Base-by-base conservation (phyloP, 768 basidiomycete genomes). In the Lactifluus rugatus region DNA sequence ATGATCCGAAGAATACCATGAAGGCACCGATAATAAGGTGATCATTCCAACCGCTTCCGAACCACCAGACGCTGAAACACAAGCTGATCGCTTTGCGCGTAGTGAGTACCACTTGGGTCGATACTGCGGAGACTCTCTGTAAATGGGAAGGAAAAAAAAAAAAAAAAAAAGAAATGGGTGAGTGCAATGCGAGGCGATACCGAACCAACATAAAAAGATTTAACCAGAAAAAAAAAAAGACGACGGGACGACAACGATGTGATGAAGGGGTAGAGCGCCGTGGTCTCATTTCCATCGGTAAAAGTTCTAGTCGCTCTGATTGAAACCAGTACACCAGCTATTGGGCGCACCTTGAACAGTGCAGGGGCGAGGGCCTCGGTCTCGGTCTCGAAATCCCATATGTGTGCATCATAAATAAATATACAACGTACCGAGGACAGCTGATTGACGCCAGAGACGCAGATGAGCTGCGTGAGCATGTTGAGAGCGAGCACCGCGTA, bases 21-120 rank as follows among this genome's bases (percentile, higher is more conserved):
- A 67, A 70, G 3, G 87, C 88, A 23, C 91, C 91, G 5, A 76
- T 37, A 0, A 75, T 82, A 23, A 92, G 73, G 58, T 82, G 80
- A 0, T 67, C 55, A 58, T 88, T 88, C 81, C 86, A 84, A 5
- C 81, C 82, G 60, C 80, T 82, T 2, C 83, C 83, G 66, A 90
- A 91, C 80, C 82, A 90, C 86, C 87, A 89, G 8, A 93, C 85
- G 65, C 85, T 87, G 58, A 92, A 80, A 63, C 81, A 84, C 21
- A 93, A 76, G 61, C 85, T 87, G 48, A 89, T 69, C 6, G 89
- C 89, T 68, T 93, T 93, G 49, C 91, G 80, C 0, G 83, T 74
- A 1, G 90, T 92, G 34, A 92, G 74, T 17, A 89, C 81, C 42
- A 93, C 78, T 64, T 89, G 89, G 7, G 89, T 89, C 3, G 87